Percentiles rank a stretch among this genome's conserved stretches.
phyloP scores from a whole-genome alignment of 306 rosid genomes.

The Calophaca sinica region DNA sequence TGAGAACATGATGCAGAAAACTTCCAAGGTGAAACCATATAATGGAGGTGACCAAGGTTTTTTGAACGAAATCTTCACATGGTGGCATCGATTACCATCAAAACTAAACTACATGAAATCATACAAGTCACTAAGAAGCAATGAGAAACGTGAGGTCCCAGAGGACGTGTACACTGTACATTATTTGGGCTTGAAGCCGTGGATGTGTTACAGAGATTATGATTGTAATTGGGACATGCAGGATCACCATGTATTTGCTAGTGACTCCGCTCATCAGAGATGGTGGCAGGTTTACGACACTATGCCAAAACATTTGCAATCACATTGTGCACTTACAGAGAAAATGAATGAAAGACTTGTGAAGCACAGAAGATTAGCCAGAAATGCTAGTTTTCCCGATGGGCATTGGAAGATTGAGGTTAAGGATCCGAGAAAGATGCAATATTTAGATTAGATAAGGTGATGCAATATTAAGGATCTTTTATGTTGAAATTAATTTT shows the following conservation, averaged over 20 bases:
- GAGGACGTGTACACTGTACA: slow-evolving; percentile 56
- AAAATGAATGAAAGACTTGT: slow-evolving; percentile 55
- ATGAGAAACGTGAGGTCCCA: slow-evolving; percentile 19
- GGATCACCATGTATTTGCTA: slow-evolving; percentile 54
- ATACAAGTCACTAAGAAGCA: background rate
- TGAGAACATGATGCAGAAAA: slow-evolving; percentile 54
- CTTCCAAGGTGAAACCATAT: slow-evolving; percentile 54
- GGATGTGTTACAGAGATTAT: slow-evolving; percentile 88
- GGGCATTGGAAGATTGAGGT: slow-evolving; percentile 70
- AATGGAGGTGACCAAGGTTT: slow-evolving; percentile 94
- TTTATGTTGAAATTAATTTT: background rate
- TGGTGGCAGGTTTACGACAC: slow-evolving; percentile 86
- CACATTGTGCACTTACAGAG: slow-evolving; percentile 64
- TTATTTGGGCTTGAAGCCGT: slow-evolving; percentile 87
- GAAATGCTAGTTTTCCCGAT: slow-evolving; percentile 49
- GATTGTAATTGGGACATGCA: slow-evolving; percentile 88
- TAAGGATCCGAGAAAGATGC: slow-evolving; percentile 60
- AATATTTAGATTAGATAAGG: background rate
- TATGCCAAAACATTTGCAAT: slow-evolving; percentile 61
- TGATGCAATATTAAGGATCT: background rate
- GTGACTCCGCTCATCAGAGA: slow-evolving; percentile 63
- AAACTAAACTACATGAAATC: slow-evolving; percentile 57
- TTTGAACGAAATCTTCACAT: slow-evolving; percentile 70
- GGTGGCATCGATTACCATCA: slow-evolving; percentile 89
- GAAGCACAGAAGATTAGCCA: slow-evolving; percentile 56